Conservation (phyloP, 1,284 basidiomycete genomes). For the Stereum hirsutum region DNA sequence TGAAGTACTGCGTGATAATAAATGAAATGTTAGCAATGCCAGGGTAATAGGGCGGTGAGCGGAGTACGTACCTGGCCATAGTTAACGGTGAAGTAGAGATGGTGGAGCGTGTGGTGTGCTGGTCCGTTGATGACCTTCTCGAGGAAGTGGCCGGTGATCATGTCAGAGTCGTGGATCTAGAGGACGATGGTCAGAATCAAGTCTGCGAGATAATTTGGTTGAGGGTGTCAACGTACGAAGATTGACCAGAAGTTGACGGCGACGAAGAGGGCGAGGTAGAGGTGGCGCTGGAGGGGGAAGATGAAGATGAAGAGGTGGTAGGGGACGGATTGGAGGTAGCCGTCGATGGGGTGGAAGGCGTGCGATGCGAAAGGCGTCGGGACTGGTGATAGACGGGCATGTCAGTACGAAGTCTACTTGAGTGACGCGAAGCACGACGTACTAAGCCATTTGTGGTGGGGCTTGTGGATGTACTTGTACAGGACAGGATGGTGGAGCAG, state of each 20-base stretch:
- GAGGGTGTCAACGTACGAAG: slow-evolving; percentile 45
- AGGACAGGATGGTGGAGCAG: slow-evolving; percentile 78
- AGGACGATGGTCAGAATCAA: background rate
- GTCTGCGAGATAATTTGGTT: no score
- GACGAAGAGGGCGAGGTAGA: slow-evolving; percentile 81
- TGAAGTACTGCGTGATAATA: slow-evolving; percentile 72
- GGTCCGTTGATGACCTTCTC: slow-evolving; percentile 95
- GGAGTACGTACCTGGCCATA: slow-evolving; percentile 69
- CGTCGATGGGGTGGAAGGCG: slow-evolving; percentile 96
- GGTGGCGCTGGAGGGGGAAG: slow-evolving; percentile 82
- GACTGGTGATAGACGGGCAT: slow-evolving; percentile 38
- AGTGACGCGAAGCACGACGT: slow-evolving; percentile 22
- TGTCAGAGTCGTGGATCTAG: slow-evolving; percentile 98
- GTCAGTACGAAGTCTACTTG: slow-evolving; percentile 3
- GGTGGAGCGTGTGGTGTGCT: slow-evolving; percentile 95
- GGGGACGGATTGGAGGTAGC: slow-evolving; percentile 88
- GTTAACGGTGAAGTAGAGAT: slow-evolving; percentile 94
- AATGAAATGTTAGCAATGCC: slow-evolving; percentile 13
- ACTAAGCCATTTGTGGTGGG: slow-evolving; percentile 98
- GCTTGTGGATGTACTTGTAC: slow-evolving; percentile 92
- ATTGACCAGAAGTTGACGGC: slow-evolving; percentile 91
- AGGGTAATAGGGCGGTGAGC: background rate
- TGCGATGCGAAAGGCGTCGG: slow-evolving; percentile 96
- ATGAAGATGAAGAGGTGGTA: slow-evolving; percentile 92
- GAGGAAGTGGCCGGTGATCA: slow-evolving; percentile 89